Evolutionary conservation across 495 filamentous ascomycete genomes (phyloP), one percentile per base, ranked within the genome.

Genomic region (Astrothelium macrocarpum): DNA sequence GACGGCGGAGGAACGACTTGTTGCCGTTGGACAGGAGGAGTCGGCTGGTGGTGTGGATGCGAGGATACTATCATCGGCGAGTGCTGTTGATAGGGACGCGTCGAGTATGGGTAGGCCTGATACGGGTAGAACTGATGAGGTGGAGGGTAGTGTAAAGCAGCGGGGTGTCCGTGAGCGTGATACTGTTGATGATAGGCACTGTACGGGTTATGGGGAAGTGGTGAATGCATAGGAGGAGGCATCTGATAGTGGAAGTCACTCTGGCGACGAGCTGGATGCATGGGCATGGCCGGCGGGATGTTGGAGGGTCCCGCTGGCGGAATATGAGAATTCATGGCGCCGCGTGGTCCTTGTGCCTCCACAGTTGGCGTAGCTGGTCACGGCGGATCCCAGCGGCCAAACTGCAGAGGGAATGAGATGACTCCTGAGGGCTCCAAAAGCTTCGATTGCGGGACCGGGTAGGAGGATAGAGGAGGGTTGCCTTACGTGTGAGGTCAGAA

Each of bases 1-100:
- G 32, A 31, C 0, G 31, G 61, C 20, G 69, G 65, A 36, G 62
- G 69, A 32, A 66, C 65, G 45, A 53, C 62, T 34, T 62, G 65
- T 26, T 64, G 60, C 64, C 65, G 45, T 32, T 63, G 36, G 62
- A 66, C 20, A 59, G 66, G 67, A 46, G 71, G 68, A 23, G 59
- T 64, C 28, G 68, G 62, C 39, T 70, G 72, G 34, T 61, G 62
- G 65, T 72, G 67, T 14, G 71, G 74, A 42, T 74, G 68, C 20
- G 73, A 74, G 29, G 69, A 73, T 25, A 76, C 75, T 10, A 77
- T 72, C 29, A 77, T 63, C 9, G 75, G 75, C 26, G 68, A 71
- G 10, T 62, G 68, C 20, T 61, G 63, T 14, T 66, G 65, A 26
- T 71, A 61, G 18, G 63, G 71, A n/a, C 68, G 66, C 42, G 67